Evolutionary conservation across 768 basidiomycete genomes (phyloP).

Genomic region (Calocybe indica): DNA sequence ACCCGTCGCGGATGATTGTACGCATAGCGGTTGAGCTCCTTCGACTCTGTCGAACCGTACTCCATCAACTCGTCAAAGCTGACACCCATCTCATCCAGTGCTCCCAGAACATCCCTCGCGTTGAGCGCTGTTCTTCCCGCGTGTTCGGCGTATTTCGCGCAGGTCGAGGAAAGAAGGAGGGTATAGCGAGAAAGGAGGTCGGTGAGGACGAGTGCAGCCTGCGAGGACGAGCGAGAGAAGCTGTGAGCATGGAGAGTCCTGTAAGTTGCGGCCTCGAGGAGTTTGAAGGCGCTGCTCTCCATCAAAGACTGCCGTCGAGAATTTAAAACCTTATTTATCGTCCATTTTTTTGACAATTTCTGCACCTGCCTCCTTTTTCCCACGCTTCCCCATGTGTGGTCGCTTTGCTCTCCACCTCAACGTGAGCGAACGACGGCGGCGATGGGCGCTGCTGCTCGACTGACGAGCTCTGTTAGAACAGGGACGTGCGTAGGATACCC

Average conservation of each 20-base stretch:
- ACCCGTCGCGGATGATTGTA: conserved; percentile 55
- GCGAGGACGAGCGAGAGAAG: conserved; percentile 71
- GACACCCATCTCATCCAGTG: conserved; percentile 73
- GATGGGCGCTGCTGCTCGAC: too few relatives aligned
- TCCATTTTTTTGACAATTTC: too few relatives aligned
- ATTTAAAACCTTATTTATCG: too few relatives aligned
- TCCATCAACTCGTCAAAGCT: conserved; percentile 63
- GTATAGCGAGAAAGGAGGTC: conserved; percentile 79
- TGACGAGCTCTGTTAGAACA: conserved; percentile 19
- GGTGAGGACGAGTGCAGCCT: conserved; percentile 64
- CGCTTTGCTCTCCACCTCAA: conserved; percentile 50
- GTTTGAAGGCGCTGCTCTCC: conserved; percentile 50
- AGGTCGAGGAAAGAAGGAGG: conserved; percentile 55
- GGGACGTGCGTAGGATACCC: conserved; percentile 37
- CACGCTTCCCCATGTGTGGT: conserved; percentile 46
- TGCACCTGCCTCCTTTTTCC: not conserved
- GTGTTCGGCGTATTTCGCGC: conserved; percentile 70
- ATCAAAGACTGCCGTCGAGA: conserved; percentile 20
- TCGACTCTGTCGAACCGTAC: conserved; percentile 60
- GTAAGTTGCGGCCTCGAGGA: conserved; percentile 63
- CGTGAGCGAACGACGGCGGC: conserved; percentile 21
- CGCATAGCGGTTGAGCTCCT: conserved; percentile 64
- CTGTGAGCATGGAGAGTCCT: conserved; percentile 72
- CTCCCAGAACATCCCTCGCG: conserved; percentile 54
- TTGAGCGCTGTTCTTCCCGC: conserved; percentile 59